phyloP scores from a whole-genome alignment of 1,284 basidiomycete genomes.

The Sporisorium exsertum region DNA sequence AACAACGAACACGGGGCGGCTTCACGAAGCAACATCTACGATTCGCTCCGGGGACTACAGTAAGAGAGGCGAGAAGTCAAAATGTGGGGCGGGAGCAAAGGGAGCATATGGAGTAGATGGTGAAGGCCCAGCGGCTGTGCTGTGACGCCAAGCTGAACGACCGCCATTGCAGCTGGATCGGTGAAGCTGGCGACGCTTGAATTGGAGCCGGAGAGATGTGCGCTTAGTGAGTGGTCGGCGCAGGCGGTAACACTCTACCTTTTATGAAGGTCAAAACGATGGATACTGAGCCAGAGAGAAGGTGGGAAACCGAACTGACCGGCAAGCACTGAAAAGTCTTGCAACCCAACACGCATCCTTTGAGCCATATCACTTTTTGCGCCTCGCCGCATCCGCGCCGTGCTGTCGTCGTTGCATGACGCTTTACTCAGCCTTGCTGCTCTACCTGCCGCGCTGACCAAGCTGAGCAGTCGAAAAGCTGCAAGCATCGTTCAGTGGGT shows the following conservation, averaged over 20 bases:
- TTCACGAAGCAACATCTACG: constrained; percentile 12
- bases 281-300: not conserved
- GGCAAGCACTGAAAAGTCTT: not conserved
- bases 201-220: not conserved
- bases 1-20: constrained; percentile 3
- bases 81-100: not conserved
- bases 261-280: not conserved
- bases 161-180: not conserved
- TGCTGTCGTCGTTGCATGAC: not conserved
- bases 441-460: not conserved
- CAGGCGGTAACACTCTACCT: not conserved
- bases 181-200: not conserved
- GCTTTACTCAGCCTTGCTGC: not conserved
- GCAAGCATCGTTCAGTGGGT: not conserved
- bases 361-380: constrained; percentile 42
- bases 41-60: not conserved
- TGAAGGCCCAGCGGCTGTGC: not conserved
- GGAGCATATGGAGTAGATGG: not conserved
- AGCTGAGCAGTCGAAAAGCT: not conserved
- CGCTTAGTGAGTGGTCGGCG: not conserved
- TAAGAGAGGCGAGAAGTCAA: not conserved
- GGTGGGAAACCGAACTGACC: not conserved
- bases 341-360: constrained; percentile 18
- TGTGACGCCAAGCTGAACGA: constrained; percentile 9
- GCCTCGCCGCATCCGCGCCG: not conserved